Evolutionary conservation across 257 asterid genomes (phyloP).

Genomic region (Mitragyna speciosa): DNA sequence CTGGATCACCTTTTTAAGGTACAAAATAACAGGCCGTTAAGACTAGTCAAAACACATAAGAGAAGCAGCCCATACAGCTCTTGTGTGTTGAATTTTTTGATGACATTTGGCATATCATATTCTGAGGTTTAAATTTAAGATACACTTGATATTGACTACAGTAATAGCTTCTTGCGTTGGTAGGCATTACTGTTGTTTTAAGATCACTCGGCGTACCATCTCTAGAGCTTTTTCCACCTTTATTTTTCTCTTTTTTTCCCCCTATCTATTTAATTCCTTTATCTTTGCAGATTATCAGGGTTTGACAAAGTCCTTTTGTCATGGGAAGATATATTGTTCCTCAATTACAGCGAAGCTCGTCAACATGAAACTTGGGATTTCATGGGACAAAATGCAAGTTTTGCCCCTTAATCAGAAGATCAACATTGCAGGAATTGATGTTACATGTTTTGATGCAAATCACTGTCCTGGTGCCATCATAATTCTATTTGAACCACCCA

Average conservation of each 20-base stretch:
- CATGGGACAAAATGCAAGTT: slow-evolving; percentile 68
- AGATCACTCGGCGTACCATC: neutral
- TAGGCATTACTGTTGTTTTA: neutral
- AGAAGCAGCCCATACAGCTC: no score
- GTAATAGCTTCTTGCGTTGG: neutral
- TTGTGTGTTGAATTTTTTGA: no score
- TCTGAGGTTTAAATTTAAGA: neutral
- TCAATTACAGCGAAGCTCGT: slow-evolving; percentile 81
- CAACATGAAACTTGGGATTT: slow-evolving; percentile 76
- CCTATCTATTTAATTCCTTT: slow-evolving; percentile 1
- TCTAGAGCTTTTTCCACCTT: neutral
- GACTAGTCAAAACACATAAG: no score
- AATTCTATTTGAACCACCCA: slow-evolving; percentile 84
- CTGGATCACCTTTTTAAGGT: no score
- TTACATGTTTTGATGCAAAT: slow-evolving; percentile 92
- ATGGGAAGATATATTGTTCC: slow-evolving; percentile 85
- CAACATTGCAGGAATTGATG: slow-evolving; percentile 65
- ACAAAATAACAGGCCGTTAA: no score
- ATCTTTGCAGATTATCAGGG: slow-evolving; percentile 91
- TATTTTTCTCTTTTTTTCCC: no score
- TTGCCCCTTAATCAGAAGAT: slow-evolving; percentile 82
- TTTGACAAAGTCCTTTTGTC: slow-evolving; percentile 79
- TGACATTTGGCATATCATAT: neutral
- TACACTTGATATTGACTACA: neutral
- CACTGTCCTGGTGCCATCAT: slow-evolving; percentile 96